Base-by-base conservation (phyloP, 2,329 filamentous ascomycete species). In the Fusarium sp. region DNA sequence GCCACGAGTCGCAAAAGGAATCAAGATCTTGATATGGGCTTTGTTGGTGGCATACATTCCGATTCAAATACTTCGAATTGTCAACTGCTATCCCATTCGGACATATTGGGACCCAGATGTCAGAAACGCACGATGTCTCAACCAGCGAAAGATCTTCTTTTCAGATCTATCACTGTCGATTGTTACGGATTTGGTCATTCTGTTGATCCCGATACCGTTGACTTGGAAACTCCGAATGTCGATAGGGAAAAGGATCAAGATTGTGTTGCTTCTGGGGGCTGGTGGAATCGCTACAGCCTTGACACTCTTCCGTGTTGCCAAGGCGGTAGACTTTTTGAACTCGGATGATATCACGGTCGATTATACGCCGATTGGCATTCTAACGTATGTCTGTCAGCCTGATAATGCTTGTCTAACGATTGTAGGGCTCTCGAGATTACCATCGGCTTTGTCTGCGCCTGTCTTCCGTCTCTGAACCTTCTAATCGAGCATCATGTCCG, bases 21-120 rank as follows among this genome's bases (percentile, higher is more conserved):
- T 77, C 22, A 57, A 50, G 17, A 53, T 74, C 32, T 77, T 77
- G 20, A 72, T 73, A 14, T 68, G 72, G 72, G 61, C 58, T 41
- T 39, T 77, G 2, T n/a, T 76, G 7, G 22, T 70, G 28, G 68
- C 63, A 15, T 77, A 73, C 30, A 5, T 70, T n/a, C 73, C 73
- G 20, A 63, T 77, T 2, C 60, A 70, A 2, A 39, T 85, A 38
- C 77, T 86, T 42, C 85, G 86, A 60, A 82, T 84, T 42, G 78
- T 82, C 48, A 81, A 83, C 30, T 87, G 84, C 70, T 73, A 75
- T 38, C 85, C 85, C 5, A 83, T 86, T 30, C 61, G 75, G 11
- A 81, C 79, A 5, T 85, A 84, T 60, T 86, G 85, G 85, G 67
- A 77, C 5, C 77, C 79, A 1, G 65, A 28, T 2, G 73, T 77